Percentiles rank a stretch among this genome's conserved stretches.
Conservation (phyloP, 371 early-diverging fungal species). For the Fennellomyces sp. region DNA sequence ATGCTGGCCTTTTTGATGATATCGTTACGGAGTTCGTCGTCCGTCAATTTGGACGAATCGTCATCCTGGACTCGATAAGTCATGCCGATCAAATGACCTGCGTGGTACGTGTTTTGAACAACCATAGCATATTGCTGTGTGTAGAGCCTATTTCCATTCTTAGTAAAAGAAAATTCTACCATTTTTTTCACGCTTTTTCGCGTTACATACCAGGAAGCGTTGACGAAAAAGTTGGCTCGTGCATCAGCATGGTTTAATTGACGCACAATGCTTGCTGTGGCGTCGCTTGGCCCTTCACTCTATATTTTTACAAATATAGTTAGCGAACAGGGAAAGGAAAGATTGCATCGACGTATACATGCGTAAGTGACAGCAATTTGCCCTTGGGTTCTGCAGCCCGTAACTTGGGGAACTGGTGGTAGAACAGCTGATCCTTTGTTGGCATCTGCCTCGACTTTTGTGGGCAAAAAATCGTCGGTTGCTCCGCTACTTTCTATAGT, state of each 20-base stretch:
- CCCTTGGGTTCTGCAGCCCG: conserved; percentile 50
- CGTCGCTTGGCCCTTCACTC: conserved; percentile 61
- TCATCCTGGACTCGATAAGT: conserved; percentile 55
- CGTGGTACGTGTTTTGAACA: conserved; percentile 50
- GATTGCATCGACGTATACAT: no score
- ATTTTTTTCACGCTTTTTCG: not conserved
- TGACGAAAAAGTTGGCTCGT: conserved; percentile 53
- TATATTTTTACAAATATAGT: no score
- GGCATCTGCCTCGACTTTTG: conserved; percentile 10
- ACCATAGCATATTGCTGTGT: conserved; percentile 54
- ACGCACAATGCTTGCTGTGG: conserved; percentile 49
- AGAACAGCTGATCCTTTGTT: conserved; percentile 7
- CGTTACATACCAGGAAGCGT: conserved; percentile 46
- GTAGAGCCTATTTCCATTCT: conserved; percentile 25
- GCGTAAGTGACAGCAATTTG: conserved; percentile 59
- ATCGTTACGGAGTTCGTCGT: conserved; percentile 44
- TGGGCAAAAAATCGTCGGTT: conserved; percentile 5
- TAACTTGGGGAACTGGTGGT: conserved; percentile 26
- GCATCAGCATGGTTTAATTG: conserved; percentile 53
- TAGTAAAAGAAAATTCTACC: not conserved
- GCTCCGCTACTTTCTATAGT: no score
- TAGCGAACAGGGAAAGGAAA: no score
- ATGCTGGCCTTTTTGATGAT: conserved; percentile 43
- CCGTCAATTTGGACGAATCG: conserved; percentile 43
- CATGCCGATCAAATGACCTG: conserved; percentile 59